Base-by-base conservation (phyloP, 805 yeast genomes). In the Saccharomyces kudriavzevii region DNA sequence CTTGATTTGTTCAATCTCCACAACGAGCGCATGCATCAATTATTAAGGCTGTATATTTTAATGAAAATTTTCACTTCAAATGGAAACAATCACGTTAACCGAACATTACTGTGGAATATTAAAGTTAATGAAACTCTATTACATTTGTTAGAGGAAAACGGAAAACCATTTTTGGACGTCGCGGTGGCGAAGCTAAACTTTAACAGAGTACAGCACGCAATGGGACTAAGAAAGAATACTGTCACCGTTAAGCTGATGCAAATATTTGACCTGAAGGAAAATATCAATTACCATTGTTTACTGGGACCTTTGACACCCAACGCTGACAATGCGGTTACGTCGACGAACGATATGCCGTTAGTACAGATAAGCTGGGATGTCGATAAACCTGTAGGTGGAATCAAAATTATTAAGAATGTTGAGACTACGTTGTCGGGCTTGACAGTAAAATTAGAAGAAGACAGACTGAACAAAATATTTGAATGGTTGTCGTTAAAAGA, bases 371-470 rank as follows among this genome's bases (percentile, higher is more conserved):
- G 70, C 10, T 91, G 98, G 98, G 78, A 81, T n/a, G 80, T 87
- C 83, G 79, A 85, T 51, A 81, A 80, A 52, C 89, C 96, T 0
- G 85, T 92, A 53, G 98, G 97, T 30, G 98, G 98, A 10, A 89
- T 91, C 50, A 79, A 87, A n/a, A 83, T 91, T 25, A 75, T 91
- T 70, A 83, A 82, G 55, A 72, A 77, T 50, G 83, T 89, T 25
- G 80, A 80, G 40, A 74, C 88, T 20, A 68, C 71, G 1, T 67
- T 89, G 17, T 77, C 79, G 51, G 96, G 96, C 0, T 61, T 91
- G 56, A 81, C 80, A 55, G 60, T 92, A 2, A 86, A 84, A 58
- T 66, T 92, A 40, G 97, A 91, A 56, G 87, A 85, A 58, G 73
- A 71, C 1, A 81, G 91, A 0, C 85, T 90, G 1, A 78, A 77